These are phyloP conservation scores for Colletotrichum sojae DNA, from an alignment of 2,329 filamentous ascomycete species.

Conservation along the genomic window DNA sequence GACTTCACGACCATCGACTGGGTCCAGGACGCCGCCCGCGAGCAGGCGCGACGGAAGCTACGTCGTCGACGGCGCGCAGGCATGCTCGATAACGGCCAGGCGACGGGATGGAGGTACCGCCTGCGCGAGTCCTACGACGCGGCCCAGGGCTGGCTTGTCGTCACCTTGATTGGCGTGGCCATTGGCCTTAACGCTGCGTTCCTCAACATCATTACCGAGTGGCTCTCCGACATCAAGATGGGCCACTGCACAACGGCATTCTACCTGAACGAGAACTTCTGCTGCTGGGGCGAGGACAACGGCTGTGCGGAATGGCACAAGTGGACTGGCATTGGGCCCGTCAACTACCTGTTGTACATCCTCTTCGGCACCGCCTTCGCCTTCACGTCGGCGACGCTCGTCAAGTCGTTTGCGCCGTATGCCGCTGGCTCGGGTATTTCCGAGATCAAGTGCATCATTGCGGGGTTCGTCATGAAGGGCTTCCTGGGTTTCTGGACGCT, in stretches of 20 bases:
- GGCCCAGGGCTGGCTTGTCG: conserved; percentile 97
- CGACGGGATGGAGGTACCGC: conserved; percentile 82
- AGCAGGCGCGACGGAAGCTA: conserved; percentile 85
- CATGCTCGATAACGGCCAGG: conserved; percentile 77
- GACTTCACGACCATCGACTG: conserved; percentile 99
- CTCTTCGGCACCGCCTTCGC: conserved; percentile 88
- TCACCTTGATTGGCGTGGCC: conserved; percentile 91
- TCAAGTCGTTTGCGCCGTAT: conserved; percentile 94
- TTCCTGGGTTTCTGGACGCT: conserved; percentile 94
- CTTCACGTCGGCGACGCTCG: conserved; percentile 84
- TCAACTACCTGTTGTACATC: conserved; percentile 93
- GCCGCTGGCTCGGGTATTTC: conserved; percentile 97
- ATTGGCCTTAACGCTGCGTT: conserved; percentile 95
- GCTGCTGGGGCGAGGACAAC: conserved; percentile 95
- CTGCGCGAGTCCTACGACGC: conserved; percentile 93
- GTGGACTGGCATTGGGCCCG: conserved; percentile 83
- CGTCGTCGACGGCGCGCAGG: conserved; percentile 80
- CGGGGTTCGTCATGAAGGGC: conserved; percentile 98
- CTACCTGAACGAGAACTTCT: conserved; percentile 97
- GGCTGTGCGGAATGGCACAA: conserved; percentile 90
- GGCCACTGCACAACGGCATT: conserved; percentile 97
- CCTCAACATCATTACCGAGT: conserved; percentile 96
- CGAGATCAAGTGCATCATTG: conserved; percentile 99
- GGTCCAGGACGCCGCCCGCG: conserved; percentile 96
- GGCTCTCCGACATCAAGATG: conserved; percentile 94